A percentile compares a stretch with the other conserved stretches of the same genome.
Evolutionary conservation across 2,329 filamentous ascomycete species (phyloP).

Genomic region (Lachnellula hyalina): DNA sequence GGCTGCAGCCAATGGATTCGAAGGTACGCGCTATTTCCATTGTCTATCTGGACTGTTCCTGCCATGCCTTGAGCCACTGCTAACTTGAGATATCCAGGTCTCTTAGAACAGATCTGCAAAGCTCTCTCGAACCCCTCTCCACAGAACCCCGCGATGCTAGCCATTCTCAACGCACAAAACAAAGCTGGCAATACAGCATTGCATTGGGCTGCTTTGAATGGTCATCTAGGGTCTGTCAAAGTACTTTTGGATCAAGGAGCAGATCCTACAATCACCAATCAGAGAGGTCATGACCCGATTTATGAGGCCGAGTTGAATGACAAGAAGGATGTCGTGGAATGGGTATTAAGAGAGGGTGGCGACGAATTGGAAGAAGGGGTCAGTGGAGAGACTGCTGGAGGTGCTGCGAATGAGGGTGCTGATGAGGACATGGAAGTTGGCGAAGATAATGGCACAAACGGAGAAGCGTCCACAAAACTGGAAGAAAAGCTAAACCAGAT

Average conservation of each 20-base stretch:
- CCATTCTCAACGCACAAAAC: constrained; percentile 66
- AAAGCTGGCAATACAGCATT: constrained; percentile 82
- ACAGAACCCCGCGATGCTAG: constrained; percentile 26
- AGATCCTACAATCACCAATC: constrained; percentile 72
- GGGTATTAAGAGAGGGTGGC: constrained; percentile 36
- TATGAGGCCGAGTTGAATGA: constrained; percentile 69
- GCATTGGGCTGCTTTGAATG: constrained; percentile 91
- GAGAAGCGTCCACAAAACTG: constrained; percentile 6
- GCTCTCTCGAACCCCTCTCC: constrained; percentile 32
- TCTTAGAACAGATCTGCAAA: constrained; percentile 43
- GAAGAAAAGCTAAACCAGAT: constrained; percentile 5
- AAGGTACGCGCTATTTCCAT: constrained; percentile 49
- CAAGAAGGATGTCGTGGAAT: constrained; percentile 60
- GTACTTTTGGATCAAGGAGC: constrained; percentile 71
- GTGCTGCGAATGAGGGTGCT: constrained; percentile 10
- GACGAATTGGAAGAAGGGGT: constrained; percentile 34
- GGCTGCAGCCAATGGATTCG: constrained; percentile 84
- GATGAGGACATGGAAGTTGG: constrained; percentile 10
- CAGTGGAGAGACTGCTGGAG: constrained; percentile 21
- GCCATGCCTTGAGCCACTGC: not conserved
- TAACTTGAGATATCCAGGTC: constrained; percentile 27
- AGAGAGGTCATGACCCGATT: constrained; percentile 74
- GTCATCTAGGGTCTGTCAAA: constrained; percentile 77
- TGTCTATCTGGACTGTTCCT: not conserved
- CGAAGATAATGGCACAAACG: not conserved